These are phyloP conservation scores for Populus alba DNA, from an alignment of 345 rosid genomes.

Conservation along the genomic window DNA sequence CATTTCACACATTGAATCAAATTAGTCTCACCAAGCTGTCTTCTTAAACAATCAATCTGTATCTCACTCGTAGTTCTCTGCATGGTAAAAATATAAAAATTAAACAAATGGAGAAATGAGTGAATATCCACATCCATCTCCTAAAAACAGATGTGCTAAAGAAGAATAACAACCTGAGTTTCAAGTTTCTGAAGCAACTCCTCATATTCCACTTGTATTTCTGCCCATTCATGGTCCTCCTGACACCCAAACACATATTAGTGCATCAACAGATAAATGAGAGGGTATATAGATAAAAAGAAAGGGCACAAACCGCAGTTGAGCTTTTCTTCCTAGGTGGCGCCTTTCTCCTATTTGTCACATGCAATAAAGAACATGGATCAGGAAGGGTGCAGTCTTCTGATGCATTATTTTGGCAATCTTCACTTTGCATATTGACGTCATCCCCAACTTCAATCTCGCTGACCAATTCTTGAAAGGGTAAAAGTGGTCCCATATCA, in stretches of 20 bases:
- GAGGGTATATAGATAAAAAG: slow-evolving; percentile 16
- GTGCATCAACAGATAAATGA: slow-evolving; percentile 17
- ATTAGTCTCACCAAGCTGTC: slow-evolving; percentile 46
- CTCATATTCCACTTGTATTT: slow-evolving; percentile 58
- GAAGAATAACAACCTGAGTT: slow-evolving; percentile 51
- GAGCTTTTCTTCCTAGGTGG: slow-evolving; percentile 48
- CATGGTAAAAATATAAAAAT: slow-evolving; percentile 8
- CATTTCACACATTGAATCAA: slow-evolving; percentile 19
- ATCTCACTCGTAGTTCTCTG: slow-evolving; percentile 61
- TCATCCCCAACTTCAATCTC: slow-evolving; percentile 38
- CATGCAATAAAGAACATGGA: slow-evolving; percentile 68
- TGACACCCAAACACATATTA: slow-evolving; percentile 36
- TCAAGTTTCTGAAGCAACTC: slow-evolving; percentile 59
- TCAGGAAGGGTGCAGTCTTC: slow-evolving; percentile 59
- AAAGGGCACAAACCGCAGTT: slow-evolving; percentile 52
- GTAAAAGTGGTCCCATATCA: slow-evolving; percentile 60
- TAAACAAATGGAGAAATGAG: not conserved
- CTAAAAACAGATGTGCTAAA: slow-evolving; percentile 6
- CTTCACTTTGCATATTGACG: slow-evolving; percentile 40
- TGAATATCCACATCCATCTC: not conserved
- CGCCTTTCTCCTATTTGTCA: slow-evolving; percentile 77
- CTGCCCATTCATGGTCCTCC: slow-evolving; percentile 50
- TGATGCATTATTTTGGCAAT: slow-evolving; percentile 20
- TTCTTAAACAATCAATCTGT: slow-evolving; percentile 62
- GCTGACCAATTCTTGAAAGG: slow-evolving; percentile 60